These are phyloP conservation scores for Aspergillus avenaceus DNA, from an alignment of 495 filamentous ascomycete genomes.

Conservation along the genomic window DNA sequence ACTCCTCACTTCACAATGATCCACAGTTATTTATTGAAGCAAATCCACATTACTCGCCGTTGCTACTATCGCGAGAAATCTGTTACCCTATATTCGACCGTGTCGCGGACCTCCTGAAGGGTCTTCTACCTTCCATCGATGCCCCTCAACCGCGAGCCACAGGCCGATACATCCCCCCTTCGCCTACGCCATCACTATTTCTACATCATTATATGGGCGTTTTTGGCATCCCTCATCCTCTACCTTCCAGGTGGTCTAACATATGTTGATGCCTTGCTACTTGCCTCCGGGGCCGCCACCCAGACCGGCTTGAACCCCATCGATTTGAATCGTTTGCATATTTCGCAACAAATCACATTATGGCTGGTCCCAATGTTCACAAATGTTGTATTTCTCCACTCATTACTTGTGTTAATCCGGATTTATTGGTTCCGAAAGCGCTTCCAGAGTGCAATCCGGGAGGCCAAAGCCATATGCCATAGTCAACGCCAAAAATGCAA, in stretches of 20 bases:
- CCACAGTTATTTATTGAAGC: not conserved
- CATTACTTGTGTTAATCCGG: conserved; percentile 77
- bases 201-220: conserved; percentile 61
- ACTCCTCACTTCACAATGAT: not conserved
- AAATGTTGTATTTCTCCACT: conserved; percentile 81
- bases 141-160: conserved; percentile 5
- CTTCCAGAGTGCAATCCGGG: conserved; percentile 57
- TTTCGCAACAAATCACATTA: conserved; percentile 65
- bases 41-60: not conserved
- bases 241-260: conserved; percentile 51
- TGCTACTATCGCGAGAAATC: not conserved
- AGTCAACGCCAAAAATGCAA: conserved; percentile 25
- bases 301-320: conserved; percentile 83
- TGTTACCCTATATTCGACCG: not conserved
- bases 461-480: conserved; percentile 30
- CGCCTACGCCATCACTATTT: conserved; percentile 56
- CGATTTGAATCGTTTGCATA: conserved; percentile 62
- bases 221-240: conserved; percentile 67
- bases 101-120: not conserved
- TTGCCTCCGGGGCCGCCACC: conserved; percentile 69
- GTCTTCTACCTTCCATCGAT: not conserved
- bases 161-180: conserved; percentile 9
- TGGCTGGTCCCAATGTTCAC: conserved; percentile 62
- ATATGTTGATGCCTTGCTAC: conserved; percentile 84
- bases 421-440: conserved; percentile 90